Percentiles rank a stretch among this genome's conserved stretches.
phyloP scores from a whole-genome alignment of 495 filamentous ascomycete species.

The Margaritispora aquatica region DNA sequence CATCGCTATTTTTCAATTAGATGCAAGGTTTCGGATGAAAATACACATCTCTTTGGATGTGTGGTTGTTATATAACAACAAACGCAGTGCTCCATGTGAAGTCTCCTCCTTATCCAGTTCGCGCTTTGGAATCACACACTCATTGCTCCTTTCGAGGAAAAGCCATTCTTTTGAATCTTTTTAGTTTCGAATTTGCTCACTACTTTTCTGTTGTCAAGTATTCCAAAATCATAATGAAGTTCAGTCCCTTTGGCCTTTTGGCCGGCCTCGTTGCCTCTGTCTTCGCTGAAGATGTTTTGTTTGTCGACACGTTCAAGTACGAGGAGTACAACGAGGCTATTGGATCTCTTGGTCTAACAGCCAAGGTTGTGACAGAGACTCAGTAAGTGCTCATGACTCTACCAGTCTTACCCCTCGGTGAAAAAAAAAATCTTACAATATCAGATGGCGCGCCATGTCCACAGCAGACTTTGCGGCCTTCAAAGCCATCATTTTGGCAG shows the following conservation, averaged over 20 bases:
- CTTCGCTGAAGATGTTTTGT: slow-evolving; percentile 28
- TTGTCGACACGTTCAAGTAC: slow-evolving; percentile 25
- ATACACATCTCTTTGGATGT: background rate
- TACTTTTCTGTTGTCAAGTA: background rate
- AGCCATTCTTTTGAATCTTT: background rate
- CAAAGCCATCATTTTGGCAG: slow-evolving; percentile 34
- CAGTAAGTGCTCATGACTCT: too few relatives aligned
- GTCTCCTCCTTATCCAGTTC: background rate
- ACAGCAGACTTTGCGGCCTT: slow-evolving; percentile 31
- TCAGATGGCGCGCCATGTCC: slow-evolving; percentile 28
- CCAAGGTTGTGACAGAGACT: slow-evolving; percentile 27
- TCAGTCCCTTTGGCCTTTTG: slow-evolving; percentile 6
- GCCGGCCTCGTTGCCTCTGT: slow-evolving; percentile 14
- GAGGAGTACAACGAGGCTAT: slow-evolving; percentile 26
- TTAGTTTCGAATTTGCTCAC: background rate
- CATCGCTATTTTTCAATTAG: background rate
- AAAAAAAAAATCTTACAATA: background rate
- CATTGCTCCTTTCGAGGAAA: background rate
- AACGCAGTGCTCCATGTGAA: background rate
- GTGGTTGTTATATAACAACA: background rate
- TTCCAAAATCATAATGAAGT: slow-evolving; percentile 5
- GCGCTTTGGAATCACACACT: background rate
- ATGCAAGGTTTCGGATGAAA: background rate
- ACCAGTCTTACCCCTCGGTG: too few relatives aligned
- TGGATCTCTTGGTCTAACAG: slow-evolving; percentile 23